These are phyloP conservation scores for Aaosphaeria pasadenensis DNA, from an alignment of 2,329 filamentous ascomycete genomes.

Conservation along the genomic window DNA sequence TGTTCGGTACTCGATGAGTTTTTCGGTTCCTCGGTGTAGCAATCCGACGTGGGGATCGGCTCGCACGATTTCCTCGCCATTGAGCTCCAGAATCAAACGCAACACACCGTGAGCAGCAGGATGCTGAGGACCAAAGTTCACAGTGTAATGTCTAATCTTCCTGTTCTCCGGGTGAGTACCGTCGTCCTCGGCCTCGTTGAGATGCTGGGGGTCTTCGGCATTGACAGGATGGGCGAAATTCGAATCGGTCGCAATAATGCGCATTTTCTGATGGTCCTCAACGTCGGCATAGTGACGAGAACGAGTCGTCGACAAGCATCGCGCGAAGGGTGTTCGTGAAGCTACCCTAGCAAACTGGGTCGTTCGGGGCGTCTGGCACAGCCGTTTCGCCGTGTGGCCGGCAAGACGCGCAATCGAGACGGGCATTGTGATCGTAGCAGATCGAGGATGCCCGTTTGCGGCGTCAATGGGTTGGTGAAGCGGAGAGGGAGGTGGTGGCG, in stretches of 20 bases:
- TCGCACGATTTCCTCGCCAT: slow-evolving; percentile 95
- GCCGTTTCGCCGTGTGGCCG: slow-evolving; percentile 66
- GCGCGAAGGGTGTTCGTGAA: slow-evolving; percentile 44
- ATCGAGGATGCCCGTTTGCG: slow-evolving; percentile 24
- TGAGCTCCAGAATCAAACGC: slow-evolving; percentile 94
- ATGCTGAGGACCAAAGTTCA: slow-evolving; percentile 99
- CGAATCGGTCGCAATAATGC: slow-evolving; percentile 63
- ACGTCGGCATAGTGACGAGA: slow-evolving; percentile 62
- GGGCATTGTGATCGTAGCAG: slow-evolving; percentile 57
- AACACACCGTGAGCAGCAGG: slow-evolving; percentile 97
- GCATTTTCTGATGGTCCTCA: slow-evolving; percentile 49
- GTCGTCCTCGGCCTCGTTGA: slow-evolving; percentile 46
- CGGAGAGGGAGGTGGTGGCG: slow-evolving; percentile 30
- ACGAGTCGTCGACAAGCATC: slow-evolving; percentile 65
- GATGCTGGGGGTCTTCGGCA: slow-evolving; percentile 43
- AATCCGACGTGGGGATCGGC: slow-evolving; percentile 96
- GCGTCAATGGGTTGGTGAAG: slow-evolving; percentile 35
- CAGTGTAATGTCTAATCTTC: slow-evolving; percentile 97
- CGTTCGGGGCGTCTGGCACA: slow-evolving; percentile 56
- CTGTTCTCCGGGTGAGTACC: slow-evolving; percentile 54
- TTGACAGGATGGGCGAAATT: slow-evolving; percentile 56
- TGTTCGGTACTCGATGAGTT: slow-evolving; percentile 99
- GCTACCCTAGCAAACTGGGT: slow-evolving; percentile 36
- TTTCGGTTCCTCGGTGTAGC: slow-evolving; percentile 95
- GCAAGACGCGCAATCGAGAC: slow-evolving; percentile 69